Percentiles rank a stretch among this genome's conserved stretches.
Conservation (phyloP, 2,329 filamentous ascomycete species). For the Ophiostoma sp. region DNA sequence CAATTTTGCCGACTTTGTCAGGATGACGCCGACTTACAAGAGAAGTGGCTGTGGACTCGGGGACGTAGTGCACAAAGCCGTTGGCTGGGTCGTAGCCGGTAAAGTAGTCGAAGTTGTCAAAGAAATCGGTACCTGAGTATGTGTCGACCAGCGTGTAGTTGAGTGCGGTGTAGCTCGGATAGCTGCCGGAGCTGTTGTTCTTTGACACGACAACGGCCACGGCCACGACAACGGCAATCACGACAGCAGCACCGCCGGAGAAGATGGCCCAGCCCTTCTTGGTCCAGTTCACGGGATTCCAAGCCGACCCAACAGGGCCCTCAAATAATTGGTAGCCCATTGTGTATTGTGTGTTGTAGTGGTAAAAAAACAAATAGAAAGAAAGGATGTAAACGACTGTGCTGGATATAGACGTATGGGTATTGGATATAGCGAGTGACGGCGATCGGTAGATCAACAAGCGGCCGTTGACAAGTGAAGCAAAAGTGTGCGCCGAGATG, state of each 20-base stretch:
- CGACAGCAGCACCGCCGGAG: conserved; percentile 35
- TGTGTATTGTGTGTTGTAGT: not conserved
- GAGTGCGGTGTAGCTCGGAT: conserved; percentile 46
- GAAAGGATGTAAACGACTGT: not conserved
- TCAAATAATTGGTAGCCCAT: not conserved
- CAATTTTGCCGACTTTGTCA: not conserved
- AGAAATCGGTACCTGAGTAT: conserved; percentile 48
- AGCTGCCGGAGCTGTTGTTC: conserved; percentile 37
- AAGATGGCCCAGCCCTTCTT: conserved; percentile 47
- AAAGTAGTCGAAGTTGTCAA: conserved; percentile 53
- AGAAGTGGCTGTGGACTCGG: conserved; percentile 37
- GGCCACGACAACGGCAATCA: conserved; percentile 46
- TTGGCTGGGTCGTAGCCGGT: conserved; percentile 46
- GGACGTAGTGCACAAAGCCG: conserved; percentile 53
- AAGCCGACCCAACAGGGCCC: conserved; percentile 24
- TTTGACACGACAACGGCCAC: conserved; percentile 41
- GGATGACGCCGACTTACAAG: conserved; percentile 36
- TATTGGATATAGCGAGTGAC: not conserved
- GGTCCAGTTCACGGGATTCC: conserved; percentile 49
- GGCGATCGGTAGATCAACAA: not conserved
- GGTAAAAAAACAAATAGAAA: not conserved
- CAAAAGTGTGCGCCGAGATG: conserved; percentile 1
- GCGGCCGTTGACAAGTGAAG: not conserved
- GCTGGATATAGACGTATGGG: not conserved
- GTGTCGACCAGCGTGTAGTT: conserved; percentile 46